Base-by-base conservation (phyloP, 2,329 filamentous ascomycete genomes). In the Fusarium sp. region DNA sequence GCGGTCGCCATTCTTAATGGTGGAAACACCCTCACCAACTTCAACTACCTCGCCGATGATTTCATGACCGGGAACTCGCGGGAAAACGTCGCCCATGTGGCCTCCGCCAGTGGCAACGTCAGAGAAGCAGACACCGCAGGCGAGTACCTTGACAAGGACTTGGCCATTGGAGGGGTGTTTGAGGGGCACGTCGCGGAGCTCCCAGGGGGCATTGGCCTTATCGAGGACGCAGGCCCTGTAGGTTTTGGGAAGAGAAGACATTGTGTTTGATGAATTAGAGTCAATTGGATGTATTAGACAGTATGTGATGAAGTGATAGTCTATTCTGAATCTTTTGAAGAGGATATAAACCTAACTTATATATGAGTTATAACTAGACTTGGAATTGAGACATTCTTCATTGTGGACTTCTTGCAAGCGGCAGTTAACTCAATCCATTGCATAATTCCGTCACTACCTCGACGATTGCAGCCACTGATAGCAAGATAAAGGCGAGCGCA, bases 71-170 rank as follows among this genome's bases (percentile, higher is more conserved):
- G 89, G 88, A 3, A 88, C 78, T 7, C 86, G 83, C 2, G 90
- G 90, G 70, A 86, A 89, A 20, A 83, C 70, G 42, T 86, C 82
- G 12, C 86, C 86, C 42, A 90, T 78, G 6, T 77, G 71, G 23
- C 87, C 87, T 4, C 73, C 45, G 48, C 83, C 80, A 2, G 85
- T 77, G 52, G 76, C 77, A 20, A 78, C 62, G 70, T 93, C 91
- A 1, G 84, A 86, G 75, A 88, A 89, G 77, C 91, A 94, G 47
- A 94, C 85, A 42, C 91, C 91, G 69, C 88, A 92, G 7, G 91
- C 91, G 10, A 88, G 80, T 4, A 92, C 85, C 75, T 93, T 93
- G 76, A 92, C 83, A 24, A 94, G 84, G 4, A 94, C 79, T 71
- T 92, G 82, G 19, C 85, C 83, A 0, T 81, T 74, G 8, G 82